Evolutionary conservation across 2,329 filamentous ascomycete species (phyloP), one percentile per base, ranked within the genome.

Genomic region (Penicillium palitans): DNA sequence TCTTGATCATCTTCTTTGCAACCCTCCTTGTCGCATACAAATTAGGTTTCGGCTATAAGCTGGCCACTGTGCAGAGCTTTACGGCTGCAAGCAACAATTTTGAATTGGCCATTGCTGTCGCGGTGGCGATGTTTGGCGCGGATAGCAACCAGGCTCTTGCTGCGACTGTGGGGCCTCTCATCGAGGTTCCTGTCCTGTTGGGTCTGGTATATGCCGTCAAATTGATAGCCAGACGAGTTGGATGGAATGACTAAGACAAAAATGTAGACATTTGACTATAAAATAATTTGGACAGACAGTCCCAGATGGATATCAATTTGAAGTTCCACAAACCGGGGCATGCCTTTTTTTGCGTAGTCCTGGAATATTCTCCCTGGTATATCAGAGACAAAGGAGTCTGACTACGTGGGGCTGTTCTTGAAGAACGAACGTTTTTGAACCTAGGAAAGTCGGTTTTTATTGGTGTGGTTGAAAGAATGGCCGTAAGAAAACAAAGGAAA

Each of bases 51-150:
- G 86, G 85, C 0, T 96, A 96, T 70, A 81, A 82, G 37, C 72
- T 92, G 0, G 83, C 84, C 1, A 82, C 83, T 12, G 93, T 91
- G 2, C 91, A 96, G 75, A 92, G 90, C 70, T 95, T 96, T 68
- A 96, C 90, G 0, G 93, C 91, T 0, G 90, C 90, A 1, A 96
- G 91, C 72, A 96, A 96, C 70, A 96, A 96, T 71, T 96, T 96
- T 68, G 92, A 96, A 78, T 78, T 96, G 25, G 91, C 92, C 0
- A 96, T 96, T 75, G 91, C 91, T 0, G 91, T 96, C 0, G 90
- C 90, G 0, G 87, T 96, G 3, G 89, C 91, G 0, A 88, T 88
- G 0, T 96, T 89, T 75, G 92, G 91, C 0, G 82, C 88, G 0
- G 78, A 89, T 41, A 93, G 90, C 67, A 86, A 92, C 50, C 87